Evolutionary conservation across 352 stramenopile species (phyloP), one percentile per base, ranked within the genome.

Genomic region (Elongisporangium prolatum): DNA sequence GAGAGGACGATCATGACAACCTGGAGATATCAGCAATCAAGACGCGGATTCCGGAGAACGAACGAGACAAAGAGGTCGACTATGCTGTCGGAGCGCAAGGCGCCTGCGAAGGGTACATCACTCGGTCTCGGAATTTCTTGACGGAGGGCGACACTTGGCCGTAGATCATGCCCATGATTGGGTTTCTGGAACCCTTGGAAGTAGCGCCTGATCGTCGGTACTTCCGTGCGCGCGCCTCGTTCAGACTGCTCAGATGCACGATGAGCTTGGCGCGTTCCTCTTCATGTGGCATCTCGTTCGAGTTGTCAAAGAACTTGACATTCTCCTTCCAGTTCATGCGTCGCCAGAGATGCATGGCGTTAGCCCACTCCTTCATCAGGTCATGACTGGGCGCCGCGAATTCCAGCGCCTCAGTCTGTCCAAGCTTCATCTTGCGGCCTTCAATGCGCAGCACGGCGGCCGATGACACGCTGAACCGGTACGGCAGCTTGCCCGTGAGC

Each of bases 311-410:
- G 69, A 93, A 93, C 65, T 83, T 91, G 66, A 93, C 83, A 59
- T 93, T 85, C 54, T 93, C 83, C 60, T 90, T 90, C 83, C 83
- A 93, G 70, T 88, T 93, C 83, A 93, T 93, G 51, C 83, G 83
- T 17, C 80, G 80, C 83, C 83, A 93, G 13, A 93, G 68, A 49
- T 93, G 83, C 62, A 93, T 64, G 49, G 83, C 74, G 64, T 93
- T 93, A 57, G 83, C 83, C 83, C 83, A 93, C 64, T 93, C 83
- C 67, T 91, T 93, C 83, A 93, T 93, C 5, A 93, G 67, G 63
- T 88, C 80, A 48, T 86, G 79, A 6, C 64, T 86, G 0, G 83
- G 78, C 21, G 83, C 83, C 10, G 80, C 80, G 49, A 93, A 89
- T 56, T 93, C 83, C 2, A 83, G 78, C 54, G 78, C 56, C 17